Base-by-base conservation (phyloP, 805 yeast species). In the Candida takata region DNA sequence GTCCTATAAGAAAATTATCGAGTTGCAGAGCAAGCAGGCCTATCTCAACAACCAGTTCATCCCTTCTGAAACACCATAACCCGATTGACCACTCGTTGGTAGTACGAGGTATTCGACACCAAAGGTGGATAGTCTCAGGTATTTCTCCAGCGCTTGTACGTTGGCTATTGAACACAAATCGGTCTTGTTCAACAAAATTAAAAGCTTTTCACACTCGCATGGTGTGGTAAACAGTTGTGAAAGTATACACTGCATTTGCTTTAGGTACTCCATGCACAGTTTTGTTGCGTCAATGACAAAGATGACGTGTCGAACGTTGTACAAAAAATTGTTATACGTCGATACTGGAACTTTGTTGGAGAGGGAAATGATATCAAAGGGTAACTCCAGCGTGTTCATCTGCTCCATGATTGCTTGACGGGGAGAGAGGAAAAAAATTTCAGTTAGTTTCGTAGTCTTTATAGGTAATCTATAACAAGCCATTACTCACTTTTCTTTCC, bases 1-100 rank as follows among this genome's bases (percentile, higher is more conserved):
- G 32, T 48, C 60, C 27, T 55, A 45, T 36, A 57, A 52, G 30
- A 51, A 47, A 27, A 11, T 49, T 5, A 55, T 55, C 36, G 64
- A 59, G 35, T 24, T 26, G 3, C 24, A 33, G 18, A 34, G 44
- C 27, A 53, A 46, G 28, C 19, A 33, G 13, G 40, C 49, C 29
- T 49, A 50, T 35, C 33, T 47, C 43, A 52, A 47, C 29, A 48
- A 35, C 57, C 57, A 52, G 28, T 47, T 47, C 25, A 52, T 44
- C 1, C 54, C 57, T 30, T 52, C 55, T 1, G 49, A 39, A 20
- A 51, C 41, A 4, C 57, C 57, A 47, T 48, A 43, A 34, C 43
- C 42, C 7, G 21, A 7, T 9, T 13, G 28, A 4, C 38, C 48
- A 25, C 46, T 36, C 2, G 46, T 38, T 3, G 54, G 54, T 29